Conservation (phyloP, 495 filamentous ascomycete species). For the Hyaloscypha hepaticicola region DNA sequence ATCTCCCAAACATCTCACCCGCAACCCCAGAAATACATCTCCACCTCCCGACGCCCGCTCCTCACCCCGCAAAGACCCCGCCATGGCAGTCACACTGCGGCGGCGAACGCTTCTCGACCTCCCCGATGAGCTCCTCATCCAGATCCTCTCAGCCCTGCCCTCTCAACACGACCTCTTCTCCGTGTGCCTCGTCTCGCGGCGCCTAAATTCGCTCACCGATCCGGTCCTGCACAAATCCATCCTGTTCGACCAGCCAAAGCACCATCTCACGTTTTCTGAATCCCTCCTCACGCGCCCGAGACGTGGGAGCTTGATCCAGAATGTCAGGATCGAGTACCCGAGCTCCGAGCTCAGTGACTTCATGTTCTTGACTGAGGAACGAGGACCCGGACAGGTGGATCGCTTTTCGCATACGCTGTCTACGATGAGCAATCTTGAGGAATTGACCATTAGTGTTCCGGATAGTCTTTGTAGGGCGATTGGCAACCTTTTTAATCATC, state of each 20-base stretch:
- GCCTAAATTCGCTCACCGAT: slow-evolving; percentile 33
- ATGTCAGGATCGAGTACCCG: slow-evolving; percentile 34
- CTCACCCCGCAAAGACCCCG: not conserved
- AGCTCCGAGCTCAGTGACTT: slow-evolving; percentile 29
- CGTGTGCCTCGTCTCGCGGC: slow-evolving; percentile 33
- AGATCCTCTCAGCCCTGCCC: slow-evolving; percentile 31
- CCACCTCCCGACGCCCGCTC: not conserved
- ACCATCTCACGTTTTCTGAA: slow-evolving; percentile 37
- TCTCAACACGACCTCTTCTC: slow-evolving; percentile 31
- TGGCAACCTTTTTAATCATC: slow-evolving; percentile 36
- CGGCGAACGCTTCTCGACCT: slow-evolving; percentile 21
- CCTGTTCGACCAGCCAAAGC: slow-evolving; percentile 32
- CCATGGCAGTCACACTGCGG: slow-evolving; percentile 2
- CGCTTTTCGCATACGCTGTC: slow-evolving; percentile 34
- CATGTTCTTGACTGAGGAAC: slow-evolving; percentile 16
- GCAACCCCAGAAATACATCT: not conserved
- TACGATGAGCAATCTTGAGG: slow-evolving; percentile 38
- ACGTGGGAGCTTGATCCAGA: slow-evolving; percentile 34
- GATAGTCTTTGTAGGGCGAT: slow-evolving; percentile 34
- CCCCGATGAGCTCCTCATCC: slow-evolving; percentile 31
- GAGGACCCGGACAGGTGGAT: slow-evolving; percentile 25
- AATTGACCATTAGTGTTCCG: slow-evolving; percentile 35
- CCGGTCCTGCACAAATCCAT: slow-evolving; percentile 35
- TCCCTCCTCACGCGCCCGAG: slow-evolving; percentile 32
- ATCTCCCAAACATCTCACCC: not conserved